Base-by-base conservation (phyloP, 2,329 filamentous ascomycete species). In the Chaetothyriales sp. region DNA sequence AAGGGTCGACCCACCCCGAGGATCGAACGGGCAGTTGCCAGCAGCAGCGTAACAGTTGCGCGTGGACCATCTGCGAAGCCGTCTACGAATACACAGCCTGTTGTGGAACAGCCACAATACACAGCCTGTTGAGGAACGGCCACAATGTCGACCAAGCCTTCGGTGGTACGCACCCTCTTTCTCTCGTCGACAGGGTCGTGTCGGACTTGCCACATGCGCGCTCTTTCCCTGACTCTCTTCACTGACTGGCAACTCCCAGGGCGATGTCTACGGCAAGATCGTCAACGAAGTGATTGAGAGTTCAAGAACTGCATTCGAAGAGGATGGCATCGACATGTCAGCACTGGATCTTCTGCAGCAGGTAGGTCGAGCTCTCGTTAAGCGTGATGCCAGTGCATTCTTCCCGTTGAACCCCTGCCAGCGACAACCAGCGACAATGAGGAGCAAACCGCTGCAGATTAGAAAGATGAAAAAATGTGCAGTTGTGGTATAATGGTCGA, bases 261-360 rank as follows among this genome's bases (percentile, higher is more conserved):
- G 92, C 64, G 72, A 73, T 60, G 83, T 97, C 64, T 98, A 95
- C 65, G 76, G 83, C 57, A 87, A 92, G 72, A 89, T 98, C 66
- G 87, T 97, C 69, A 84, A 90, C 62, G 85, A 86, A 73, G 89
- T 98, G 65, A 86, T 95, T 69, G 85, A 90, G 62, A 83, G 83
- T 60, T 95, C 90, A 64, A 80, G 86, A 65, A 86, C 90, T 65
- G 92, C 97, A 70, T 97, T 98, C 67, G 92, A 98, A 69, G 92
- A 98, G 72, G 88, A 85, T 62, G 92, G 92, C 63, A 85, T 97
- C 59, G 88, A 94, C 63, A 85, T 90, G 67, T 75, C 80, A 61
- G 90, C 90, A 49, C 73, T 98, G 63, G 81, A 90, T 60, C 87
- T 95, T 68, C 75, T 98, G 75, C 83, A 83, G 70, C 78, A 83